Base-by-base conservation (phyloP, 2,329 filamentous ascomycete species). In the Fusarium proliferatum region DNA sequence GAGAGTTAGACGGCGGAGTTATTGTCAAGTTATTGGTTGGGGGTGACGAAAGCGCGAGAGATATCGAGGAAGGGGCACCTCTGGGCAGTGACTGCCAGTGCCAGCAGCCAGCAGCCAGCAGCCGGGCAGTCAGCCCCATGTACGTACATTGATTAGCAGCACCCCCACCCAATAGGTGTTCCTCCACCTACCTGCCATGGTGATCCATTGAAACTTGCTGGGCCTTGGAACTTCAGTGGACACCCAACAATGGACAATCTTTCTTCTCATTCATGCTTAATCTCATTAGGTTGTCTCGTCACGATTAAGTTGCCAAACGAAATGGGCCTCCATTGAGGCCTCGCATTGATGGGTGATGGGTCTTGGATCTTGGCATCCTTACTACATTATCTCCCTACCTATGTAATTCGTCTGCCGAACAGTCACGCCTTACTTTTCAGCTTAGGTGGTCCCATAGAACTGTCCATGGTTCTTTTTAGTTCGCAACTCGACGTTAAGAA, bases 11-110 rank as follows among this genome's bases (percentile, higher is more conserved):
- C 64, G 68, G 73, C 68, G 62, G 67, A 74, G 63, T 49, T 61
- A 67, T 68, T 43, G 74, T 76, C 75, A 77, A 56, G 53, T 30
- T 26, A 65, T 67, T 65, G 63, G 76, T 76, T 71, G 76, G 75
- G 71, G 71, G 77, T 78, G 79, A 78, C 76, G 78, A 79, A 80
- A 81, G 78, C 79, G 73, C 74, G 72, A 78, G 79, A 80, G 79
- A 76, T 75, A 75, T 45, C 48, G 53, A 39, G 58, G 64, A 67
- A 67, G 64, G 64, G 65, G 55, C 64, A 68, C 30, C 46, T 61
- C 64, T 57, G 23, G 48, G 34, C 58, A 41, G 36, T 68, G 55
- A 68, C 36, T 68, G 55, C 55, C 64, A 51, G 30, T 48, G 53
- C 42, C 48, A 52, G 57, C 30, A 15, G 33, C 45, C 61, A 71